Evolutionary conservation across 2,329 filamentous ascomycete genomes (phyloP), one percentile per base, ranked within the genome.

Genomic region (Stemphylium vesicarium): DNA sequence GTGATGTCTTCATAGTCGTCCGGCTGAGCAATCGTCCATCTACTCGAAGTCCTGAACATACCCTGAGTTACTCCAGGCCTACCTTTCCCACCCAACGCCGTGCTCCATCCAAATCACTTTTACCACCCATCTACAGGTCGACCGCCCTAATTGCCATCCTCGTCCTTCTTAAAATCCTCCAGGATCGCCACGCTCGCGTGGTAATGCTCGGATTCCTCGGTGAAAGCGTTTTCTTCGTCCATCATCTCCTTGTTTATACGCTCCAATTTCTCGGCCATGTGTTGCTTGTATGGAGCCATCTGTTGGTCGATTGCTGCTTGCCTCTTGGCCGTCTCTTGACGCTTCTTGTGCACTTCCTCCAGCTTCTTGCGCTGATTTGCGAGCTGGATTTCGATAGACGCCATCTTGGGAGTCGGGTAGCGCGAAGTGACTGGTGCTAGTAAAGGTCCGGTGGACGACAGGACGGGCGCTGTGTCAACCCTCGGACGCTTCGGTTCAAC

Each of bases 181-280:
- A 66, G 56, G 51, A 65, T 61, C 40, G 39, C 50, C n/a, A 56
- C 43, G 16, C 60, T 64, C 5, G 57, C 58, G 5, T 47, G 52
- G 4, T 59, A 55, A 1, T 59, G 59, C 29, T 63, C 24, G 4
- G 60, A 47, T 2, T 69, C 65, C 42, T 67, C 66, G 1, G n/a
- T 47, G 16, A 50, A 56, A 1, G 42, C 50, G 0, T 22, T 49
- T 18, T 64, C 57, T 35, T 69, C 63, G 2, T 67, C 60, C 8
- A 64, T 55, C 33, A 64, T 41, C 39, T 65, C 63, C 20, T 31
- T 40, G 1, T 47, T 43, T 8, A 72, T 16, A 9, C 54, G 53
- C 11, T 69, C 64, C 12, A 70, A 39, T 55, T 71, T 63, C 32
- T 62, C 64, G 1, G 53, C 46, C 49, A 68, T 64, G 8, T 57